Evolutionary conservation across 345 rosid genomes (phyloP), one percentile per base, ranked within the genome.

Genomic region (Gossypium stocksii): DNA sequence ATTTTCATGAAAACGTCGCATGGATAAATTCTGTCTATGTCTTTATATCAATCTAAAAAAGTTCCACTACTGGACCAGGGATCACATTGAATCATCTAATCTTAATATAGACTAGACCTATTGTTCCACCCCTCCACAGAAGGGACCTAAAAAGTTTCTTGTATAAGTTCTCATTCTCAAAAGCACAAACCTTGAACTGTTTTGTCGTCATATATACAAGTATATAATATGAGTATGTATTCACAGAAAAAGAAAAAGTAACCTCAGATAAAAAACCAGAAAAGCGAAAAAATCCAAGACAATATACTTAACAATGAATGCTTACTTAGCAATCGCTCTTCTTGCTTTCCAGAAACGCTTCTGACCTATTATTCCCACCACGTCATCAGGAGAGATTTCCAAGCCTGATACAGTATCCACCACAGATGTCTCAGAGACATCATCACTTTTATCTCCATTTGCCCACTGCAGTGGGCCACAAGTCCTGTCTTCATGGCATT

Each of bases 261-360:
- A 1, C 66, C 19, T 61, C 44, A 15, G 9, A n/a, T 27, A 15
- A 27, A 61, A 34, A 61, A 29, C n/a, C 43, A 61, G 44, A 61
- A 61, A 29, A 14, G 19, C 3, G 3, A 27, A 27, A 29, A 27
- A 66, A 22, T 15, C 16, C 51, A 56, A 56, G 25, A 20, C 27
- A 22, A 20, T 2, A 66, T 45, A 46, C 71, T 45, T 13, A 34
- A 20, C 52, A 58, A 74, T 25, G 14, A 15, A 70, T 9, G 78
- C 98, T 89, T 94, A 94, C 98, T 88, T 90, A 86, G 77, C 89
- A 83, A 94, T 92, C 10, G 88, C 88, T 83, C 80, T 88, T 82
- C 98, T 88, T 22, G 98, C 98, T 81, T 90, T 94, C 97, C 94
- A 94, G 79, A 94, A 94, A 83, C 75, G 91, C 78, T 88, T 90